Evolutionary conservation across 306 rosid genomes (phyloP).

Genomic region (Oemleria cerasiformis): DNA sequence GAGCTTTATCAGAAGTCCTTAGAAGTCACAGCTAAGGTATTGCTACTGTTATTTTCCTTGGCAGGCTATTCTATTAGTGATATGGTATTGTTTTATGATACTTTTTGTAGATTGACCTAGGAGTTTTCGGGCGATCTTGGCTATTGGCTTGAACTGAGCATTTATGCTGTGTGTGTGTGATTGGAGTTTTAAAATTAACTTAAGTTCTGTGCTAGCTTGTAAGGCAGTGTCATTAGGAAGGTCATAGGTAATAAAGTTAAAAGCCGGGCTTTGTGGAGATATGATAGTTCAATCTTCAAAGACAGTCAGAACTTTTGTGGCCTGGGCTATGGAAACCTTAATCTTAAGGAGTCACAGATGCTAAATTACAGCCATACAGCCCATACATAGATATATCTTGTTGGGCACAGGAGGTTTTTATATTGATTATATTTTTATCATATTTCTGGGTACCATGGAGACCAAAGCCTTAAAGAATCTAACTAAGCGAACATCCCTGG

Average conservation of each 20-base stretch:
- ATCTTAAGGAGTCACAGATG: not conserved
- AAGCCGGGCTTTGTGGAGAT: not conserved
- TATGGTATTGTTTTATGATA: not conserved
- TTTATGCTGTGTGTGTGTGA: not conserved
- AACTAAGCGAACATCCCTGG: not conserved
- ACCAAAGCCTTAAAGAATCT: not conserved
- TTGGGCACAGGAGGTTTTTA: not conserved
- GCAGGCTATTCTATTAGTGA: not conserved
- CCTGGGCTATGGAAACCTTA: not conserved
- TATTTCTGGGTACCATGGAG: not conserved
- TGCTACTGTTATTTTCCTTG: not conserved
- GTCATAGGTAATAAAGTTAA: not conserved
- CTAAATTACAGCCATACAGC: not conserved
- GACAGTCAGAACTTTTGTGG: not conserved
- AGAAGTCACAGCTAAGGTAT: constrained; percentile 66
- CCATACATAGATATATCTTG: not conserved
- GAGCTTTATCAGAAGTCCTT: constrained; percentile 69
- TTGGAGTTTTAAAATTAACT: not conserved
- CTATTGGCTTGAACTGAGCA: not conserved
- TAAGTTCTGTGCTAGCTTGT: not conserved
- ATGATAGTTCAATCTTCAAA: not conserved
- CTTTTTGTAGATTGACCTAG: not conserved
- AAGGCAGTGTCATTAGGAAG: not conserved
- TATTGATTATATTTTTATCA: not conserved
- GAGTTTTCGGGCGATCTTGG: not conserved